These are phyloP conservation scores for Neodidymelliopsis sp. DNA, from an alignment of 2,329 filamentous ascomycete species.

Conservation along the genomic window DNA sequence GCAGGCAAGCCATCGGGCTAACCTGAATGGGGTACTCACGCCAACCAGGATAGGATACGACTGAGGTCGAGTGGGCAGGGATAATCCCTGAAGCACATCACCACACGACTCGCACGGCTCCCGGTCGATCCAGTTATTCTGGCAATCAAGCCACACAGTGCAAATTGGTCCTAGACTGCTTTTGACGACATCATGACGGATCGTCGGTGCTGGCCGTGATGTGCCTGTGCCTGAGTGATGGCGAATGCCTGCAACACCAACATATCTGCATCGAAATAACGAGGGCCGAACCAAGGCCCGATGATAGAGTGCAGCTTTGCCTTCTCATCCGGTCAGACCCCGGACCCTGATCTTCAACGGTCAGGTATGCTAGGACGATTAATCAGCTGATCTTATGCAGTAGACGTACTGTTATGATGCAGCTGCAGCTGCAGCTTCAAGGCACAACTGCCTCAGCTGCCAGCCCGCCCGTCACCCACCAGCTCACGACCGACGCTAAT, in stretches of 20 bases:
- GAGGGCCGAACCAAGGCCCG: not conserved
- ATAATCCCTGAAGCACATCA: constrained; percentile 18
- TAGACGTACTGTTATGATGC: constrained; percentile 16
- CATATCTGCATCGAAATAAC: not conserved
- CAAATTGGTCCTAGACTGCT: not conserved
- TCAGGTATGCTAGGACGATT: constrained; percentile 23
- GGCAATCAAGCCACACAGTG: constrained; percentile 3
- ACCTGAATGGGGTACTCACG: constrained; percentile 3
- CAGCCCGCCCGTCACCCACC: constrained; percentile 19
- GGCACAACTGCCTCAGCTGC: constrained; percentile 23
- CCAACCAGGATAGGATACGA: constrained; percentile 4
- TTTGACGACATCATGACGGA: constrained; percentile 3
- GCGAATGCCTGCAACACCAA: not conserved
- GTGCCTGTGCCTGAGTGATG: constrained; percentile 2
- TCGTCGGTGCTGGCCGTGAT: not conserved
- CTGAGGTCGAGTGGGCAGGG: not conserved
- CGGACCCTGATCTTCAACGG: constrained; percentile 11
- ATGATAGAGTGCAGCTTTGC: not conserved
- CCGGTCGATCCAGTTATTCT: constrained; percentile 21
- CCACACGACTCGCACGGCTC: constrained; percentile 14
- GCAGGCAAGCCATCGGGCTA: constrained; percentile 6
- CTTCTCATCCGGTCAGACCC: constrained; percentile 2
- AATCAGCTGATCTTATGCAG: constrained; percentile 24
- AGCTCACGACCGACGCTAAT: constrained; percentile 18
- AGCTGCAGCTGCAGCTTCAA: constrained; percentile 32